Evolutionary conservation across 805 yeast species (phyloP).

Genomic region (Maudiozyma serrabonitensis): DNA sequence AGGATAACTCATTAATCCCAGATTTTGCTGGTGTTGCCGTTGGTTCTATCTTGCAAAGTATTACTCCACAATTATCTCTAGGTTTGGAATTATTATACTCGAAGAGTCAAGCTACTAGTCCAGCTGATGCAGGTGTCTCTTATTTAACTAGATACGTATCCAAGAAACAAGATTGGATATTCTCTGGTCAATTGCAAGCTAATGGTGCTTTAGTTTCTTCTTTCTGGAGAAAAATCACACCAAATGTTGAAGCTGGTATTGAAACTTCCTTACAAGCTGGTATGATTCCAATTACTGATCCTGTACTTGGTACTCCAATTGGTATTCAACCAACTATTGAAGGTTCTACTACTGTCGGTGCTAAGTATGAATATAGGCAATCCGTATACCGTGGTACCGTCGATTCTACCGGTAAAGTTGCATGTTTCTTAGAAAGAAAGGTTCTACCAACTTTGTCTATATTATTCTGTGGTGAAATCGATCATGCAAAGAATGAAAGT

Average conservation of each 20-base stretch:
- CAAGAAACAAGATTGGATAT: constrained; percentile 68
- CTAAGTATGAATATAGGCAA: constrained; percentile 96
- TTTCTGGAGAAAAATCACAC: constrained; percentile 89
- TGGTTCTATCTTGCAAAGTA: constrained; percentile 81
- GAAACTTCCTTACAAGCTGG: constrained; percentile 77
- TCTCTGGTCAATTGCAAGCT: constrained; percentile 86
- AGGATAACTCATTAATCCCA: constrained; percentile 28
- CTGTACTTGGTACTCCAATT: constrained; percentile 67
- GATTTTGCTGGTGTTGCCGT: constrained; percentile 85
- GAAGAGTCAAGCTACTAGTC: constrained; percentile 52
- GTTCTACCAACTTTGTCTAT: constrained; percentile 85
- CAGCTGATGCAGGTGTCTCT: constrained; percentile 86
- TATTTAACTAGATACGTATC: constrained; percentile 85
- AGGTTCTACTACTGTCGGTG: constrained; percentile 89
- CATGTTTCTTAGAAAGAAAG: constrained; percentile 86
- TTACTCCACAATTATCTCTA: constrained; percentile 72
- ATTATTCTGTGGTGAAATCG: constrained; percentile 85
- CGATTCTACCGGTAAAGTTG: constrained; percentile 84
- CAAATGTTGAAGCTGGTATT: constrained; percentile 89
- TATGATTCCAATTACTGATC: constrained; percentile 63
- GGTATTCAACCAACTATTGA: constrained; percentile 80
- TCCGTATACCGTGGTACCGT: constrained; percentile 91
- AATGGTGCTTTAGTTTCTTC: constrained; percentile 84
- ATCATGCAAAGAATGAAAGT: constrained; percentile 70
- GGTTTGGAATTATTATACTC: constrained; percentile 93